Evolutionary conservation across 805 yeast species (phyloP).

Genomic region (Schwanniomyces vanrijiae): DNA sequence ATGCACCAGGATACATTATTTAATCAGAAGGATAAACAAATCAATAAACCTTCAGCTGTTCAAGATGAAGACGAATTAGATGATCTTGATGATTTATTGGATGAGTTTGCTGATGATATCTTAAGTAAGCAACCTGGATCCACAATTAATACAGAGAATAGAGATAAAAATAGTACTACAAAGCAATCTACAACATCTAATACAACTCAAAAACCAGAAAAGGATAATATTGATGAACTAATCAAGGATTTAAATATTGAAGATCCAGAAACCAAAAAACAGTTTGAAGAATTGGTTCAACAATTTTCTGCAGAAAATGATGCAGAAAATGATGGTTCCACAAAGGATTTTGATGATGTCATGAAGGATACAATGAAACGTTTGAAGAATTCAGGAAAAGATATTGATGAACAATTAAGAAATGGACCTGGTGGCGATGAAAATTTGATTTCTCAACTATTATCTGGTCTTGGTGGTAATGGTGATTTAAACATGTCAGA

Average conservation of each 20-base stretch:
- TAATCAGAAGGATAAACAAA: background rate
- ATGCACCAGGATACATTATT: background rate
- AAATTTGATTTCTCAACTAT: slow-evolving; percentile 64
- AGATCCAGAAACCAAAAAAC: slow-evolving; percentile 52
- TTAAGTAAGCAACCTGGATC: slow-evolving; percentile 63
- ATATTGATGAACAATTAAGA: slow-evolving; percentile 60
- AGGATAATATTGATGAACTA: slow-evolving; percentile 39
- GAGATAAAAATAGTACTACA: slow-evolving; percentile 15
- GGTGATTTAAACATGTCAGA: slow-evolving; percentile 61
- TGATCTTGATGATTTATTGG: slow-evolving; percentile 81
- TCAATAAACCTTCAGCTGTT: background rate
- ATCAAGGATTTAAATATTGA: slow-evolving; percentile 48
- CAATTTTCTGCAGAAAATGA: slow-evolving; percentile 38
- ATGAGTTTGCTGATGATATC: slow-evolving; percentile 77
- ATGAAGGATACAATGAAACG: slow-evolving; percentile 80
- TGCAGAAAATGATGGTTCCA: slow-evolving; percentile 26
- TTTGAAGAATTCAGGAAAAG: slow-evolving; percentile 71
- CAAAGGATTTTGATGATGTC: slow-evolving; percentile 61
- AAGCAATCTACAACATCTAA: slow-evolving; percentile 33
- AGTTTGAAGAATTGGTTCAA: slow-evolving; percentile 49
- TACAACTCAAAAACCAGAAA: slow-evolving; percentile 9
- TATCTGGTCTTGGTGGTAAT: slow-evolving; percentile 44
- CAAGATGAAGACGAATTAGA: slow-evolving; percentile 53
- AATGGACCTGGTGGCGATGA: slow-evolving; percentile 43
- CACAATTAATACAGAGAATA: slow-evolving; percentile 18